A percentile compares a stretch with the other conserved stretches of the same genome.
These are phyloP conservation scores for Stephania cephalantha DNA, from an alignment of 164 flowering plant species.

Conservation along the genomic window DNA sequence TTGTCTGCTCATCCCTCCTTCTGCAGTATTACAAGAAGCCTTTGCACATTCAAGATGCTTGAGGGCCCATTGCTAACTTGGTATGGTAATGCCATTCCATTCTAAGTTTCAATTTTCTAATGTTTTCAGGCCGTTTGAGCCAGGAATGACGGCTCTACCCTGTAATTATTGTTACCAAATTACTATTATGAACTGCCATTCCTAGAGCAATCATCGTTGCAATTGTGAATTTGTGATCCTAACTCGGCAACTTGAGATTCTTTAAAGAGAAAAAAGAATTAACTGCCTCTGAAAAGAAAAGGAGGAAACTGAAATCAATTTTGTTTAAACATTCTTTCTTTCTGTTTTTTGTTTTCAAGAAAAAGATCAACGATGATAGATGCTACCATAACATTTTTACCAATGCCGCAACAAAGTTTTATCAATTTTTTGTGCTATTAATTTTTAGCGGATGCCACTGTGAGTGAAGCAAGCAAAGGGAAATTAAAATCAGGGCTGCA, in stretches of 20 bases:
- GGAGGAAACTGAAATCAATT: not conserved
- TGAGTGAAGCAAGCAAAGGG: conserved; percentile 38
- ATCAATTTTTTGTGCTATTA: no score
- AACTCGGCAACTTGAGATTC: not conserved
- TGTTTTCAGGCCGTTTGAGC: not conserved
- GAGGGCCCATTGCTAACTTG: conserved; percentile 17
- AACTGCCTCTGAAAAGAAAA: not conserved
- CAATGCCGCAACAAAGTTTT: no score
- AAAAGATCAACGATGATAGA: no score
- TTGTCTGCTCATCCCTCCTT: conserved; percentile 84
- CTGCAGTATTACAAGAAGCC: conserved; percentile 85
- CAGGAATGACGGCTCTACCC: not conserved
- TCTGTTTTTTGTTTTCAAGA: not conserved
- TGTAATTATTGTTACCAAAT: not conserved
- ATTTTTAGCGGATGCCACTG: conserved; percentile 27
- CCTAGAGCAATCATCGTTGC: not conserved
- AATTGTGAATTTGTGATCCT: not conserved
- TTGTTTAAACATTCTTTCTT: not conserved
- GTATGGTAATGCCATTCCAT: conserved; percentile 7
- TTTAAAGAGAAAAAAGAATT: not conserved
- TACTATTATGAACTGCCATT: not conserved
- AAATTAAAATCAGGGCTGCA: conserved; percentile 24
- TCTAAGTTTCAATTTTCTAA: not conserved
- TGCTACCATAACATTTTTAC: no score
- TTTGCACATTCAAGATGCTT: conserved; percentile 28